Evolutionary conservation across 345 rosid genomes (phyloP).

Genomic region (Camelina hispida): DNA sequence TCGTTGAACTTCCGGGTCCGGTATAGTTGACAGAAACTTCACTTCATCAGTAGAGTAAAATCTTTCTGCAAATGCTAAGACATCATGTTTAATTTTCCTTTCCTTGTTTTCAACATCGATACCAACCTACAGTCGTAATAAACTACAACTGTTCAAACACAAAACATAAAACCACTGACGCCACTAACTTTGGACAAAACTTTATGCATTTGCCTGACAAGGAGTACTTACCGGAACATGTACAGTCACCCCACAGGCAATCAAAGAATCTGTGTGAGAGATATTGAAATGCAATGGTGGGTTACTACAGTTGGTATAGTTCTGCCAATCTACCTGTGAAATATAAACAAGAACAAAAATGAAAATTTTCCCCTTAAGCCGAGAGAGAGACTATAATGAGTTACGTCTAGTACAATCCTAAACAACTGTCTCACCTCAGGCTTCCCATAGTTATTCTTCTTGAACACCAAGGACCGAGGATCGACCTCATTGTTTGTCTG

Average conservation of each 20-base stretch:
- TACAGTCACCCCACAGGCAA: slow-evolving; percentile 82
- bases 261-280: slow-evolving; percentile 81
- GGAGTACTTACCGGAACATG: slow-evolving; percentile 58
- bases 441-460: slow-evolving; percentile 80
- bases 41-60: slow-evolving; percentile 66
- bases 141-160: slow-evolving; percentile 18
- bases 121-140: slow-evolving; percentile 62
- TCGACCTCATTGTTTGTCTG: slow-evolving; percentile 53
- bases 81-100: slow-evolving; percentile 57
- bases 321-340: slow-evolving; percentile 70
- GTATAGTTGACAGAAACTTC: slow-evolving; percentile 57
- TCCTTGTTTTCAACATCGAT: slow-evolving; percentile 88
- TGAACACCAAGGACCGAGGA: slow-evolving; percentile 74
- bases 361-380: background rate
- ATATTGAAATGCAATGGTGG: slow-evolving; percentile 77
- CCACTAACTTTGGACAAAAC: background rate
- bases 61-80: slow-evolving; percentile 63
- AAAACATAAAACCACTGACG: slow-evolving; percentile 11
- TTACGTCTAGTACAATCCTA: slow-evolving; percentile 14
- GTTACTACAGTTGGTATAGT: slow-evolving; percentile 33
- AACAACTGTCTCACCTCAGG: slow-evolving; percentile 72
- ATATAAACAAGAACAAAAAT: background rate
- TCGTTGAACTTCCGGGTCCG: slow-evolving; percentile 61
- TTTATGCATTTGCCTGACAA: background rate
- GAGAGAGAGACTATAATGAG: background rate